These are phyloP conservation scores for Ambrosia trifida DNA, from an alignment of 129 eudicot species.

Conservation along the genomic window DNA sequence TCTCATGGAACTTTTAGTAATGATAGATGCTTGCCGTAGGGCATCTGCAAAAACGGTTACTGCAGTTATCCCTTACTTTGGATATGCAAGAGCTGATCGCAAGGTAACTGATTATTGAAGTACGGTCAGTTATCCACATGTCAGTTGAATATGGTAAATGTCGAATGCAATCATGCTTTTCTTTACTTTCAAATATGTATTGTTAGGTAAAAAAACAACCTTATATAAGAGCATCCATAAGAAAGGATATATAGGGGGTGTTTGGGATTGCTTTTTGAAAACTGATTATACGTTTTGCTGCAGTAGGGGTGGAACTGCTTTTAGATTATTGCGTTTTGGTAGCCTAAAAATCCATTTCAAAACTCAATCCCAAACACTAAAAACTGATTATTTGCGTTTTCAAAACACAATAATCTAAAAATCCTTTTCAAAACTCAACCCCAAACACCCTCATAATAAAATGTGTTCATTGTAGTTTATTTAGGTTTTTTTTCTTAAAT, in stretches of 20 bases:
- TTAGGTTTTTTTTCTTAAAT: not conserved
- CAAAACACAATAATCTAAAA: too few species aligned
- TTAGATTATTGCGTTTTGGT: too few species aligned
- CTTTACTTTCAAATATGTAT: not conserved
- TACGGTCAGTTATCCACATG: not conserved
- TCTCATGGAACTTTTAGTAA: constrained; percentile 93
- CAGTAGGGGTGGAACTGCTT: too few species aligned
- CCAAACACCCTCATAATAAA: too few species aligned
- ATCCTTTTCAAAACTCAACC: too few species aligned
- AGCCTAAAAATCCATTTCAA: too few species aligned
- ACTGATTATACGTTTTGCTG: too few species aligned
- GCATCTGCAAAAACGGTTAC: constrained; percentile 98
- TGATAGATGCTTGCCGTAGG: constrained; percentile 98
- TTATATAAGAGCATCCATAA: not conserved
- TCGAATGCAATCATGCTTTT: not conserved
- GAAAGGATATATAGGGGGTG: too few species aligned
- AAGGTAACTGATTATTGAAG: constrained; percentile 51
- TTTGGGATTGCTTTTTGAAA: too few species aligned
- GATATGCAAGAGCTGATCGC: constrained; percentile 98
- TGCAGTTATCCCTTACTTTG: constrained; percentile 96
- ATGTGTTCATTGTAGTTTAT: not conserved
- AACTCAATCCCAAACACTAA: too few species aligned
- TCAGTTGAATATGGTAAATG: not conserved
- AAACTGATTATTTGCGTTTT: too few species aligned
- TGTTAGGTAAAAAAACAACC: not conserved